Evolutionary conservation across 176 grass and related monocot genomes (phyloP), one percentile per base, ranked within the genome.

Genomic region (Bonia amplexicaulis): DNA sequence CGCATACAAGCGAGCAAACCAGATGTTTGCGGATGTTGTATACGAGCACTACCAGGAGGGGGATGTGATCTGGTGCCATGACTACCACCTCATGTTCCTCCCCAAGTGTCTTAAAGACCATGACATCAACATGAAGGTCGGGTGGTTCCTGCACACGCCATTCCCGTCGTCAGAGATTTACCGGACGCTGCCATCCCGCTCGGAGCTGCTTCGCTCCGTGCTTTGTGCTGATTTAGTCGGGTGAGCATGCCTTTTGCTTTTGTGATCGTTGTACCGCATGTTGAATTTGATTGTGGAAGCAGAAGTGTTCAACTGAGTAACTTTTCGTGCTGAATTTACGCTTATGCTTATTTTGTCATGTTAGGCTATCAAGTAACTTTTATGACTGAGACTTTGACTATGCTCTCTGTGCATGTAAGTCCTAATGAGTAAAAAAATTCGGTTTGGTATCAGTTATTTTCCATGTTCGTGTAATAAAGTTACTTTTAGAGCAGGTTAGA

Each of bases 21-120:
- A 99, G 79, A 99, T 99, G 97, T 99, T 99, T 15, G 97, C 97
- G 11, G 93, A 96, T 39, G 97, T 99, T 16, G 97, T 99, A n/a
- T 96, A 92, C 84, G 71, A 92, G 90, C 93, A 99, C 87, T 99
- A 99, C 83, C 88, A 99, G 84, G 92, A 99, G 66, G 97, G 97
- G 20, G 97, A 99, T 85, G 97, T 99, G 9, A 95, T 99, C 76
- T 99, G 97, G 97, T 99, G 97, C 76, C 97, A 99, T 73, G 97
- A 99, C 81, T 99, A 99, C 82, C 97, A 99, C 79, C 90, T 99
- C 63, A 99, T 99, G 97, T 99, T 94, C 82, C 88, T 99, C 47
- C 97, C 97, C 47, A 96, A 90, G 81, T 99, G 97, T 62, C 90
- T 99, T 53, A 99, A 99, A 22, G 97, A 99, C 7, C 88, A 96